Percentiles rank a stretch among this genome's conserved stretches.
phyloP scores from a whole-genome alignment of 495 filamentous ascomycete species.

The Neurospora sp. region DNA sequence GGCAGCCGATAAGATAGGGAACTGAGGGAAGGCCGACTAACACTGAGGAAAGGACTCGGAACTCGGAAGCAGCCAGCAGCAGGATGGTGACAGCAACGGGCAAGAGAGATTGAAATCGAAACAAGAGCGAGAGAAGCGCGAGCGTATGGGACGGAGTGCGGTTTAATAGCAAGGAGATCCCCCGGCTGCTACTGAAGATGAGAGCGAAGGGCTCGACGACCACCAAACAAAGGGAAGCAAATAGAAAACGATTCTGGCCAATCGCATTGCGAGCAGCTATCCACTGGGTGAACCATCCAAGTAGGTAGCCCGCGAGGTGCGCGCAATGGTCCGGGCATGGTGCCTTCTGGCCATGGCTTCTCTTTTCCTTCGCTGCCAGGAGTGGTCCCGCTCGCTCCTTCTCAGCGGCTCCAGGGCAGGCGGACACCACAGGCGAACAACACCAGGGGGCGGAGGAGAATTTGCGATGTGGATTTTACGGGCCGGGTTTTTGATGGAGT shows the following conservation, averaged over 20 bases:
- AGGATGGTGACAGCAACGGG: neutral
- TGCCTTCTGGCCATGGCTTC: neutral
- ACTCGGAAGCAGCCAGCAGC: neutral
- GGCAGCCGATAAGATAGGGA: neutral
- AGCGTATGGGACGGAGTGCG: neutral
- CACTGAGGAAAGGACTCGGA: neutral
- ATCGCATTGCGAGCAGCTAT: neutral
- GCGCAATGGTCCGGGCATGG: neutral
- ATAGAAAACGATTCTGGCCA: neutral
- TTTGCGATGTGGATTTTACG: neutral
- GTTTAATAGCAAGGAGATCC: neutral
- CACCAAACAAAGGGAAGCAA: constrained; percentile 3
- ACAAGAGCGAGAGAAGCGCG: neutral
- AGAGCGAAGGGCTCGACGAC: neutral
- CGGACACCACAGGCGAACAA: neutral
- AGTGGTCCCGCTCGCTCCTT: neutral
- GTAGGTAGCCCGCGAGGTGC: neutral
- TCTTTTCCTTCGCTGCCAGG: neutral
- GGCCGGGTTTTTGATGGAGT: neutral
- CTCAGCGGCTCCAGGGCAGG: neutral
- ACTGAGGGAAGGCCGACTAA: neutral
- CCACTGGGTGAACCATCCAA: neutral
- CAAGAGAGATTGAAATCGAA: neutral
- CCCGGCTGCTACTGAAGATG: neutral
- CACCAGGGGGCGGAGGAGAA: neutral